A percentile compares a stretch with the other conserved stretches of the same genome.
Conservation (phyloP, 129 eudicot species). For the Ambrosia trifida region DNA sequence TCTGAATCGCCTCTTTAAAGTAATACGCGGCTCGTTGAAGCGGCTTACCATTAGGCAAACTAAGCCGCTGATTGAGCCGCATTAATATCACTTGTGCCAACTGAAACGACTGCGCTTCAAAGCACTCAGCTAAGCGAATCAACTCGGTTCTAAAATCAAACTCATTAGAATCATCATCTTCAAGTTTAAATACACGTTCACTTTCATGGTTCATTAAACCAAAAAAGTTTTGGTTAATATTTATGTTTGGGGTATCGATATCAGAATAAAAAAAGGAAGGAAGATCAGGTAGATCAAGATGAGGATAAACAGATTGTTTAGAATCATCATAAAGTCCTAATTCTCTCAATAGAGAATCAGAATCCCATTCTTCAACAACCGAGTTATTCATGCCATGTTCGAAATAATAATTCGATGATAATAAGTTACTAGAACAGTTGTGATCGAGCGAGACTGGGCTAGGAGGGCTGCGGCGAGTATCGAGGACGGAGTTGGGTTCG, state of each 20-base stretch:
- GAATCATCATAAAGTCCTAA: constrained; percentile 36
- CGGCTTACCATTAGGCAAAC: constrained; percentile 56
- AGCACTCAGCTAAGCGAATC: constrained; percentile 67
- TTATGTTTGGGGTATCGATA: constrained; percentile 21
- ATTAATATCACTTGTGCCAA: constrained; percentile 64
- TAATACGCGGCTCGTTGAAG: constrained; percentile 83
- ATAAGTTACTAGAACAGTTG: background rate
- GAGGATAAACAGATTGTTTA: background rate
- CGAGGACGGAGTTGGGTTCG: constrained; percentile 87
- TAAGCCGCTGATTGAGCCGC: constrained; percentile 73
- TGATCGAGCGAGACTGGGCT: constrained; percentile 37
- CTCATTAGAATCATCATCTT: constrained; percentile 9
- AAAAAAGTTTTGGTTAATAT: background rate
- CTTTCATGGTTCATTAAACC: constrained; percentile 15
- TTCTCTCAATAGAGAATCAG: constrained; percentile 51
- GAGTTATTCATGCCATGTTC: constrained; percentile 51
- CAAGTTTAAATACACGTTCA: too few species aligned
- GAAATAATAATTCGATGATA: constrained; percentile 36
- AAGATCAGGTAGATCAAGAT: background rate
- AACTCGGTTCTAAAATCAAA: constrained; percentile 65
- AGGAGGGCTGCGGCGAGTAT: constrained; percentile 74
- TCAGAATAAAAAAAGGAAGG: constrained; percentile 31
- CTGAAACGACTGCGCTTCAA: constrained; percentile 73
- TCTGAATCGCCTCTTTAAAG: constrained; percentile 87
- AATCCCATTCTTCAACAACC: constrained; percentile 73